Conservation (phyloP, 305 asterid genomes). For the Fraxinus sp. region DNA sequence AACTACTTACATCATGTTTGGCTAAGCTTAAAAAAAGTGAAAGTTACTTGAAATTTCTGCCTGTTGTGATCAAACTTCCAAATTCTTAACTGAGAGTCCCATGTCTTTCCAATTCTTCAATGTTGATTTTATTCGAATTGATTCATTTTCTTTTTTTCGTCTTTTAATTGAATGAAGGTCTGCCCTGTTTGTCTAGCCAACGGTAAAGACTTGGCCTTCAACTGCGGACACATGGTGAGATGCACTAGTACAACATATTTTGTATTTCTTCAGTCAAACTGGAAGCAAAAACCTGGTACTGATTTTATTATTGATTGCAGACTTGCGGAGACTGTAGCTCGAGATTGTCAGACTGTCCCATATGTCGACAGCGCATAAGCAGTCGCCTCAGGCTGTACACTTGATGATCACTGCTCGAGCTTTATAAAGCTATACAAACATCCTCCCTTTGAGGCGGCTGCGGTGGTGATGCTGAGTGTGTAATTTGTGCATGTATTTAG, state of each 20-base stretch:
- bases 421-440: background rate
- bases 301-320: slow-evolving; percentile 41
- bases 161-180: slow-evolving; percentile 36
- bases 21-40: background rate
- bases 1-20: background rate
- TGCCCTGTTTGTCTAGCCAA: slow-evolving; percentile 76
- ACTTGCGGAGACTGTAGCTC: slow-evolving; percentile 76
- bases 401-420: slow-evolving; percentile 24
- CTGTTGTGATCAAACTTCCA: background rate
- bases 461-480: background rate
- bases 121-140: background rate
- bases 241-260: background rate
- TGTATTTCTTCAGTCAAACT: background rate
- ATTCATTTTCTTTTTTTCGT: background rate
- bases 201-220: slow-evolving; percentile 65
- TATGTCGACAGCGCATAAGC: slow-evolving; percentile 68
- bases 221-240: slow-evolving; percentile 80
- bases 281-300: slow-evolving; percentile 6
- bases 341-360: slow-evolving; percentile 63
- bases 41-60: background rate
- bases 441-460: background rate
- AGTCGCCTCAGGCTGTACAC: slow-evolving; percentile 62
- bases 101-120: background rate
- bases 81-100: background rate
- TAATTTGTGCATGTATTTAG: background rate